A percentile compares a stretch with the other conserved stretches of the same genome.
Conservation (phyloP, 257 asterid genomes). For the Agastache rugosa region DNA sequence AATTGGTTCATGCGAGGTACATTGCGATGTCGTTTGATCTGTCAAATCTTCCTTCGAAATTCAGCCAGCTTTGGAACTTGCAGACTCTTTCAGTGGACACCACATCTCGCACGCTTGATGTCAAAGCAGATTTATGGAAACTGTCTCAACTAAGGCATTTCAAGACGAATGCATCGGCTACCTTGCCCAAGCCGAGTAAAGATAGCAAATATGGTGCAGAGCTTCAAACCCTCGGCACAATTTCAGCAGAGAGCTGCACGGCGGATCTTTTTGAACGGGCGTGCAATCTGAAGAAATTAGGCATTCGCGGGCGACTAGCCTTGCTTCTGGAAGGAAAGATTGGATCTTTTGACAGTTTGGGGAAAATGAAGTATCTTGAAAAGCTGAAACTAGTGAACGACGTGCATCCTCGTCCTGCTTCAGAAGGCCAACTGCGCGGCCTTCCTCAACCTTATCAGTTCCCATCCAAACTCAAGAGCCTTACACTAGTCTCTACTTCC, state of each 20-base stretch:
- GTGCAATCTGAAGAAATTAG: slow-evolving; percentile 20
- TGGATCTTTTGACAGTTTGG: neutral
- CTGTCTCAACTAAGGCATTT: neutral
- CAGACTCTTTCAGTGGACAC: slow-evolving; percentile 17
- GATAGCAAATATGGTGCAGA: neutral
- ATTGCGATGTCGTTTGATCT: neutral
- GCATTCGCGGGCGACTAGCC: slow-evolving; percentile 17
- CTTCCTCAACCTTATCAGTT: slow-evolving; percentile 10
- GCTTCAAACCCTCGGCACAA: slow-evolving; percentile 2
- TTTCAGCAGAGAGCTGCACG: slow-evolving; percentile 1
- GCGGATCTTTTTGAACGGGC: neutral
- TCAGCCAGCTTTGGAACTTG: slow-evolving; percentile 11
- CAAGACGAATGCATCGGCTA: slow-evolving; percentile 30
- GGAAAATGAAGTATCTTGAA: neutral
- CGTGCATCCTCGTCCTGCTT: neutral
- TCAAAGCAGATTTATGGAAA: slow-evolving; percentile 27
- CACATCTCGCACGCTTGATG: neutral
- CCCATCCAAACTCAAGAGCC: slow-evolving; percentile 8
- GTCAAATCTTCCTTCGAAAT: neutral
- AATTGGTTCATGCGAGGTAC: slow-evolving; percentile 24
- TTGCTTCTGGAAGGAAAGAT: slow-evolving; percentile 4
- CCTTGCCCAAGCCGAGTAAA: slow-evolving; percentile 7
- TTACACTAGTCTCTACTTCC: neutral
- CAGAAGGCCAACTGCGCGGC: neutral
- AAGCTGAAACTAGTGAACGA: slow-evolving; percentile 6